Base-by-base conservation (phyloP, 805 yeast genomes). In the Millerozyma miso region DNA sequence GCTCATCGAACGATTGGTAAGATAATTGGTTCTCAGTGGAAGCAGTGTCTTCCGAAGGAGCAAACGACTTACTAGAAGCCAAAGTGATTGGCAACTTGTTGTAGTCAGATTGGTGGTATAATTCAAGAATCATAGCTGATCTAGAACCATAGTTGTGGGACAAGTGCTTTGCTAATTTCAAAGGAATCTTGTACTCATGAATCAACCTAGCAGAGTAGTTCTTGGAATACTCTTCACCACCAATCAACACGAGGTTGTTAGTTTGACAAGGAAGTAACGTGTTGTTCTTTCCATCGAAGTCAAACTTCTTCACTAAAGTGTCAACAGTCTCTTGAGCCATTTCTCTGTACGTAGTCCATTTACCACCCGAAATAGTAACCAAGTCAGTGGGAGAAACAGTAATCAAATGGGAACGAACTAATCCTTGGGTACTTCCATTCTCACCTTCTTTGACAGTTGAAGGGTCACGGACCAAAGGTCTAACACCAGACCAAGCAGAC, bases 261-360 rank as follows among this genome's bases (percentile, higher is more conserved):
- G 88, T 81, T 47, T 63, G 67, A 60, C 85, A 80, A 23, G 78
- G 75, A 40, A 54, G 59, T 38, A 55, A 49, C 4, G 23, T 26
- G 18, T 14, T 26, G 18, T 50, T 46, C 35, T 65, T 61, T 67
- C 49, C 54, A 38, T 38, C 65, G 41, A 74, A 71, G 39, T 69
- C 67, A 43, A 66, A 66, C 35, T 60, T 52, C 58, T 78, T 72
- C 38, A 87, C 73, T 41, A 85, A 80, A 52, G 79, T 80, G 63
- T 87, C 83, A 37, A 90, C 82, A 36, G 96, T 87, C 70, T 91
- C 96, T 69, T 90, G 83, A 17, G 97, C 96, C 97, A 90, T 90
- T 71, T 88, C 95, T 71, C 97, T 79, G 73, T 90, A 91, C 31
- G 98, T 90, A 41, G 98, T 90, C 98, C 98, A 90, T 71, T 90